Conservation (phyloP, 495 filamentous ascomycete genomes). For the Tuber calosporum region DNA sequence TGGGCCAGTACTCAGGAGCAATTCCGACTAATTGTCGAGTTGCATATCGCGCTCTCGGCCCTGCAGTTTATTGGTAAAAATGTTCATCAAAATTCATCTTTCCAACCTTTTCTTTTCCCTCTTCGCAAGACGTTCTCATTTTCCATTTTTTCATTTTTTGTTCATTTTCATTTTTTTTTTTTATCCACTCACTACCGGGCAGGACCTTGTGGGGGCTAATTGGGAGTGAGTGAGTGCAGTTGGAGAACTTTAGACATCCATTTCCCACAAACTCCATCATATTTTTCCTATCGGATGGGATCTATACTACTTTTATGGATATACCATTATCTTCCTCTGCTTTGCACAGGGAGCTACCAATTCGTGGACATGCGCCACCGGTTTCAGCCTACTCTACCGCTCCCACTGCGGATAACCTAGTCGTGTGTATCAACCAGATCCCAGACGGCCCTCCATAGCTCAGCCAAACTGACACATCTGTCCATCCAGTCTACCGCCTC, state of each 20-base stretch:
- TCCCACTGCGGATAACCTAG: constrained; percentile 15
- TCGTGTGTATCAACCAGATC: constrained; percentile 19
- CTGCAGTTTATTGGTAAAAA: constrained; percentile 74
- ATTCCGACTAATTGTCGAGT: constrained; percentile 64
- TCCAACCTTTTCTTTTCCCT: neutral
- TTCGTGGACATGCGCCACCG: constrained; percentile 29
- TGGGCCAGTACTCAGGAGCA: constrained; percentile 62
- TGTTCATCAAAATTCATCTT: constrained; percentile 39
- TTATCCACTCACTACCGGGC: neutral
- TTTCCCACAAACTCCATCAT: constrained; percentile 77
- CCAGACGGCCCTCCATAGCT: constrained; percentile 16
- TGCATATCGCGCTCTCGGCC: constrained; percentile 60
- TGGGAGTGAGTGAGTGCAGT: constrained; percentile 31
- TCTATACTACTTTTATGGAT: constrained; percentile 68
- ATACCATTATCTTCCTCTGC: constrained; percentile 45
- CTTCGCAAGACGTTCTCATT: too few relatives aligned
- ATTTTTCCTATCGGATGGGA: constrained; percentile 80
- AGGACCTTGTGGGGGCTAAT: neutral
- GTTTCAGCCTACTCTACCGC: constrained; percentile 35
- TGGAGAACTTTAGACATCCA: constrained; percentile 67
- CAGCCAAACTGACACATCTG: constrained; percentile 46
- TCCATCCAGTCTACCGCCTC: constrained; percentile 59
- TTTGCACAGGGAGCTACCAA: constrained; percentile 44
- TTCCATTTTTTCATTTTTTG: too few relatives aligned
- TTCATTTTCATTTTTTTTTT: neutral